Evolutionary conservation across 2,329 filamentous ascomycete genomes (phyloP).

Genomic region (Alternaria sp.): DNA sequence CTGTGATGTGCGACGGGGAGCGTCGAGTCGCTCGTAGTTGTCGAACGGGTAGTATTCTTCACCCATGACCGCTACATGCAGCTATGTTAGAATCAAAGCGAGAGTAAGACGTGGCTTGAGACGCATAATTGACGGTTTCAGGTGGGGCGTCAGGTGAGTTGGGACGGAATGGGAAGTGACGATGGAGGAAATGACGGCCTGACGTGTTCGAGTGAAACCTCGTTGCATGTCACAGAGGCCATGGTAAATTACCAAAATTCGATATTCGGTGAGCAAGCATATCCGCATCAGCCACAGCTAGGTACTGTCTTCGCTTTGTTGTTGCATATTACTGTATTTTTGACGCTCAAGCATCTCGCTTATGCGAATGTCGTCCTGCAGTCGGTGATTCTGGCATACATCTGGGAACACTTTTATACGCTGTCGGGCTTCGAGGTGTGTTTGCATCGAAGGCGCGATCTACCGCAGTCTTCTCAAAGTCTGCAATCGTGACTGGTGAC

Average conservation of each 20-base stretch:
- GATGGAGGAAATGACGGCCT: conserved; percentile 33
- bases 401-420: conserved; percentile 19
- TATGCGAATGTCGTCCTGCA: conserved; percentile 31
- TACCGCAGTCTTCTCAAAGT: conserved; percentile 77
- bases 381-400: conserved; percentile 39
- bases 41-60: conserved; percentile 24
- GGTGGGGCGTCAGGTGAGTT: conserved; percentile 5
- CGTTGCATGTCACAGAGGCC: not conserved
- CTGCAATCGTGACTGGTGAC: conserved; percentile 72
- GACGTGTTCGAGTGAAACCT: conserved; percentile 6
- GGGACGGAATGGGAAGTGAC: conserved; percentile 29
- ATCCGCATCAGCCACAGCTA: not conserved
- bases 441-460: conserved; percentile 50
- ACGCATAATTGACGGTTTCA: conserved; percentile 3
- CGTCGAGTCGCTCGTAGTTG: conserved; percentile 16
- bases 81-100: not conserved
- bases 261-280: not conserved
- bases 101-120: not conserved
- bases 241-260: not conserved
- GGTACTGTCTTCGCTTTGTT: not conserved
- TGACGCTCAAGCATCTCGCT: conserved; percentile 35
- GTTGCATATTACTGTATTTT: not conserved
- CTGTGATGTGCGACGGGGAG: conserved; percentile 13
- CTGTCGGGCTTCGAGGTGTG: conserved; percentile 22
- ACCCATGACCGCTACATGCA: conserved; percentile 28